Percentiles rank a stretch among this genome's conserved stretches.
These are phyloP conservation scores for Ophiostoma perfectum DNA, from an alignment of 2,329 filamentous ascomycete genomes.

Conservation along the genomic window DNA sequence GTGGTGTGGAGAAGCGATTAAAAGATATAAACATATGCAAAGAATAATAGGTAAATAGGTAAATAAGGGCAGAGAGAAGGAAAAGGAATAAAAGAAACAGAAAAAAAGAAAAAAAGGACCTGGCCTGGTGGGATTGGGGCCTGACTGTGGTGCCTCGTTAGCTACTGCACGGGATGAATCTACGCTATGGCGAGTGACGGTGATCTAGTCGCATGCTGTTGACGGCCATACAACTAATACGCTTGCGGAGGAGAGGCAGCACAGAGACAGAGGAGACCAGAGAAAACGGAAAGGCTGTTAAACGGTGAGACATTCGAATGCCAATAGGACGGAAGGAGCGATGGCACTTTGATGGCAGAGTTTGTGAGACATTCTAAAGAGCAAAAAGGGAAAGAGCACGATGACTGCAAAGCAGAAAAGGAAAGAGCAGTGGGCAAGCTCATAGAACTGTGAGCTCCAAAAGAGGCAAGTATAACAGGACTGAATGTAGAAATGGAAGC, in stretches of 20 bases:
- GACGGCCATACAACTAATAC: not conserved
- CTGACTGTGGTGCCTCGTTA: not conserved
- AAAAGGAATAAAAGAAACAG: not conserved
- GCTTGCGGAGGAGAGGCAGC: not conserved
- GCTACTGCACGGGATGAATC: not conserved
- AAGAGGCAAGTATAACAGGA: too few species aligned
- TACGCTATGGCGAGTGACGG: not conserved
- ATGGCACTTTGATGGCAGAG: not conserved
- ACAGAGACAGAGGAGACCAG: not conserved
- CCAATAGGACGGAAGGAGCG: slow-evolving; percentile 8
- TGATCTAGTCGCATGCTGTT: not conserved
- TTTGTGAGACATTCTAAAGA: slow-evolving; percentile 2
- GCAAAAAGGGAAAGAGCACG: not conserved
- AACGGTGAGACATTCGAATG: not conserved
- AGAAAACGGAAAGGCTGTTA: slow-evolving; percentile 5
- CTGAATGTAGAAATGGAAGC: not conserved
- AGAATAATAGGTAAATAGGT: not conserved
- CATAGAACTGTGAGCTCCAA: not conserved
- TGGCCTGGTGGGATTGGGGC: slow-evolving; percentile 5
- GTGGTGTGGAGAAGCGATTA: slow-evolving; percentile 12
- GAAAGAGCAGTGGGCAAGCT: not conserved
- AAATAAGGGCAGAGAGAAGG: too few species aligned
- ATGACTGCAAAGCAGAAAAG: not conserved
- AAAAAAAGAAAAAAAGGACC: not conserved
- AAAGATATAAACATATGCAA: not conserved